Evolutionary conservation across 805 yeast genomes (phyloP).

Genomic region (Novakomyces olei): DNA sequence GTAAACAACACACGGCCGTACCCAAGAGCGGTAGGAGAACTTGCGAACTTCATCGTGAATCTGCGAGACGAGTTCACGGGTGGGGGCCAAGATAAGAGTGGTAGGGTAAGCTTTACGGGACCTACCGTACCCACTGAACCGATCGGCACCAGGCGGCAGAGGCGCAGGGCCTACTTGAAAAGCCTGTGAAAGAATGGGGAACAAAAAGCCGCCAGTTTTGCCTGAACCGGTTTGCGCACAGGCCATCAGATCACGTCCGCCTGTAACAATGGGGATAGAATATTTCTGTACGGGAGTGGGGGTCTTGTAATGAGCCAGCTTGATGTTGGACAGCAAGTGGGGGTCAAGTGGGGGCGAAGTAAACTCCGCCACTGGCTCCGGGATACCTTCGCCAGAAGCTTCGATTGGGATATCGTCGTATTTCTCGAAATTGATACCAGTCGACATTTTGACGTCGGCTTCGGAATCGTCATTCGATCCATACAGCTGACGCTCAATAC

Average conservation of each 20-base stretch:
- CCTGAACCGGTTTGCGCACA: constrained; percentile 99
- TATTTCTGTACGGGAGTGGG: constrained; percentile 95
- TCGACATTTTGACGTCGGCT: constrained; percentile 51
- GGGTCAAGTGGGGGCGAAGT: constrained; percentile 81
- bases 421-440: constrained; percentile 96
- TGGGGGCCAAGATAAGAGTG: constrained; percentile 89
- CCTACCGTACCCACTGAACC: constrained; percentile 21
- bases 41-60: constrained; percentile 89
- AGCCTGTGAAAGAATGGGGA: constrained; percentile 88
- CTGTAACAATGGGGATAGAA: constrained; percentile 77
- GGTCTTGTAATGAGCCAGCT: constrained; percentile 69
- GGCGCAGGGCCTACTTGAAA: constrained; percentile 71
- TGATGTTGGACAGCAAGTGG: constrained; percentile 68
- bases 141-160: constrained; percentile 6
- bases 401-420: constrained; percentile 98
- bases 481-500: constrained; percentile 56
- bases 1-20: constrained; percentile 81
- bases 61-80: constrained; percentile 96
- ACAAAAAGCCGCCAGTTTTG: constrained; percentile 97
- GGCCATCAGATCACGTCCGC: constrained; percentile 83
- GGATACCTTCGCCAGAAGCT: constrained; percentile 85
- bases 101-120: constrained; percentile 73
- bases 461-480: constrained; percentile 51
- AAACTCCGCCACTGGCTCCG: constrained; percentile 75
- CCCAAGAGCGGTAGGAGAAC: constrained; percentile 96